Evolutionary conservation across 495 filamentous ascomycete genomes (phyloP).

Genomic region (Penicillium flavigenum): DNA sequence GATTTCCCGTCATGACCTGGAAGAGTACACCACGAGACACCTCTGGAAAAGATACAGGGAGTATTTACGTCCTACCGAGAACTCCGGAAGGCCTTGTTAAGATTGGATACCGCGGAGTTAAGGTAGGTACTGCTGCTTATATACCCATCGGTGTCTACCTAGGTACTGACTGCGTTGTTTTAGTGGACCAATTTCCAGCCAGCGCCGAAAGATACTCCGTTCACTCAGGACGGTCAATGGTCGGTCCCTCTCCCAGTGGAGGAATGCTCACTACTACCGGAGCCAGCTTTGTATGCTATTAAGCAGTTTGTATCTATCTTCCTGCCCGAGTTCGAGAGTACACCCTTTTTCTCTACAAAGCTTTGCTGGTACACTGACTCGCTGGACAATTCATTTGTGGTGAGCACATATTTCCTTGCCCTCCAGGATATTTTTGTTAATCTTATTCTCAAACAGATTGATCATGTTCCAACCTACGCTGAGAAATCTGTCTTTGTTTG

Average conservation of each 20-base stretch:
- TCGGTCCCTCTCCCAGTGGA: slow-evolving; percentile 18
- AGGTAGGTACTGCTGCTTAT: slow-evolving; percentile 2
- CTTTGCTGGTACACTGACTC: slow-evolving; percentile 29
- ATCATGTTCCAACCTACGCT: slow-evolving; percentile 18
- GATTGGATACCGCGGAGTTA: slow-evolving; percentile 22
- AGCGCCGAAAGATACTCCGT: slow-evolving; percentile 15
- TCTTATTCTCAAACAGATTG: slow-evolving; percentile 10
- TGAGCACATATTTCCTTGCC: background rate
- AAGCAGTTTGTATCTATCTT: slow-evolving; percentile 21
- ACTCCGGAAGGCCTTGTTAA: slow-evolving; percentile 21
- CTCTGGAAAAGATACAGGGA: slow-evolving; percentile 20
- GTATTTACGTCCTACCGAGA: slow-evolving; percentile 24
- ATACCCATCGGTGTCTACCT: background rate
- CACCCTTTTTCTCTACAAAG: slow-evolving; percentile 23
- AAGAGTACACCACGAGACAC: slow-evolving; percentile 16
- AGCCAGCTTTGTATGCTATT: slow-evolving; percentile 12
- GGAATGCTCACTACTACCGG: slow-evolving; percentile 9
- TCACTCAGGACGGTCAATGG: slow-evolving; percentile 21
- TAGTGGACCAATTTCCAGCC: slow-evolving; percentile 25
- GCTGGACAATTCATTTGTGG: slow-evolving; percentile 24
- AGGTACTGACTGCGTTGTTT: background rate
- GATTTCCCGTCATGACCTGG: slow-evolving; percentile 22
- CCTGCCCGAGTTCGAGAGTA: slow-evolving; percentile 15
- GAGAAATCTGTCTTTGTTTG: slow-evolving; percentile 24
- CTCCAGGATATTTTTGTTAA: background rate